Evolutionary conservation across 2,329 filamentous ascomycete species (phyloP).

Genomic region (Xylariaceae sp.): DNA sequence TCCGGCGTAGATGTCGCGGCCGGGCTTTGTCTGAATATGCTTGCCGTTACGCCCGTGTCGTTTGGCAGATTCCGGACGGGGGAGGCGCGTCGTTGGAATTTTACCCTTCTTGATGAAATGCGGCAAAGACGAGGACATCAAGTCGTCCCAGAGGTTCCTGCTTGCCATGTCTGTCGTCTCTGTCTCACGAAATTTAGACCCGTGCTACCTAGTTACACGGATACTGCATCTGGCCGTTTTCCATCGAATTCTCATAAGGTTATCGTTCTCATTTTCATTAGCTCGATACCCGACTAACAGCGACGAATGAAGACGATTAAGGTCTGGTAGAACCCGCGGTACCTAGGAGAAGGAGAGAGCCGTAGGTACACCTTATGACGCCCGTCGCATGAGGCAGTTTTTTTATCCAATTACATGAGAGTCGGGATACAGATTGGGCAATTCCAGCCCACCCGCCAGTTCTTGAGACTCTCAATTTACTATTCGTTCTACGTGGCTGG

Average conservation of each 20-base stretch:
- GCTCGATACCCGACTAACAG: no score
- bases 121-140: not conserved
- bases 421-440: not conserved
- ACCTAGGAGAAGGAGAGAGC: no score
- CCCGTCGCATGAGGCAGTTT: not conserved
- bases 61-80: conserved; percentile 50
- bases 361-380: not conserved
- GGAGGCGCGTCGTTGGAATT: conserved; percentile 44
- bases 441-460: no score
- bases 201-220: not conserved
- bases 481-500: no score
- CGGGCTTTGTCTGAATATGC: conserved; percentile 11
- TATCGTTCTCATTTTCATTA: no score
- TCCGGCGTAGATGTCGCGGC: conserved; percentile 2
- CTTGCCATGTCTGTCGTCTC: not conserved
- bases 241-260: not conserved
- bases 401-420: not conserved
- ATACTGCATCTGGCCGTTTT: not conserved
- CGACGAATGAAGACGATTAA: no score
- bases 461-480: no score
- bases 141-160: not conserved
- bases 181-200: not conserved
- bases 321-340: no score
- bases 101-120: not conserved
- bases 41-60: conserved; percentile 39